A percentile compares a stretch with the other conserved stretches of the same genome.
Conservation (phyloP, 176 grass and related monocot species). For the Melocanna baccifera region DNA sequence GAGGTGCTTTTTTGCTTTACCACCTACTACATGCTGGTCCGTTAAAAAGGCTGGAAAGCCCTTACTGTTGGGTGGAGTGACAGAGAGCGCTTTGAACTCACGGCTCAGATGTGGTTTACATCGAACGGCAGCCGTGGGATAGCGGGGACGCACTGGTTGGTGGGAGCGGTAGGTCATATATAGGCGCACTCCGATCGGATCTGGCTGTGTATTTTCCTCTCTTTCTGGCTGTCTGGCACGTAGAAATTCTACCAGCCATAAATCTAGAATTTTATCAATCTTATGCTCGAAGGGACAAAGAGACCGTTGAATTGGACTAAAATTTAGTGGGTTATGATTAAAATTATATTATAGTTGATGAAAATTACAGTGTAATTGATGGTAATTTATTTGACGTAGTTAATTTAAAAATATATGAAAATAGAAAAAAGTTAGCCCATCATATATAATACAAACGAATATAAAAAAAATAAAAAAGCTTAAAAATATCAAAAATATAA, state of each 20-base stretch:
- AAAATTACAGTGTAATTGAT: no score
- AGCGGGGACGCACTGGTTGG: neutral
- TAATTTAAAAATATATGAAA: no score
- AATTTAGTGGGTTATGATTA: no score
- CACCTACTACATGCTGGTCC: neutral
- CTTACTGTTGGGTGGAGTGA: neutral
- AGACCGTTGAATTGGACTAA: no score
- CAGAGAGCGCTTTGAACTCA: neutral
- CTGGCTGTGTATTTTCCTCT: neutral
- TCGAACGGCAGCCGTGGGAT: neutral
- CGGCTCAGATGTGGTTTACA: neutral
- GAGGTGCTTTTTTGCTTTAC: neutral
- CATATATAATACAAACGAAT: no score
- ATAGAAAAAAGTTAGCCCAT: no score
- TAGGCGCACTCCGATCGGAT: conserved; percentile 4
- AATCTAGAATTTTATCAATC: no score
- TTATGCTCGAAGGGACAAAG: no score
- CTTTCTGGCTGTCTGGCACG: neutral
- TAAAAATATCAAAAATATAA: no score
- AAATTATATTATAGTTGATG: no score
- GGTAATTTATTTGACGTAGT: no score
- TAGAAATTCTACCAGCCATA: neutral
- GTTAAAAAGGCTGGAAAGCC: neutral
- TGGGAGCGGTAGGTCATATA: neutral
- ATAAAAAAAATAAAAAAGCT: no score